phyloP scores from a whole-genome alignment of 1,139 yeast species.

The Taiozyma sp. region DNA sequence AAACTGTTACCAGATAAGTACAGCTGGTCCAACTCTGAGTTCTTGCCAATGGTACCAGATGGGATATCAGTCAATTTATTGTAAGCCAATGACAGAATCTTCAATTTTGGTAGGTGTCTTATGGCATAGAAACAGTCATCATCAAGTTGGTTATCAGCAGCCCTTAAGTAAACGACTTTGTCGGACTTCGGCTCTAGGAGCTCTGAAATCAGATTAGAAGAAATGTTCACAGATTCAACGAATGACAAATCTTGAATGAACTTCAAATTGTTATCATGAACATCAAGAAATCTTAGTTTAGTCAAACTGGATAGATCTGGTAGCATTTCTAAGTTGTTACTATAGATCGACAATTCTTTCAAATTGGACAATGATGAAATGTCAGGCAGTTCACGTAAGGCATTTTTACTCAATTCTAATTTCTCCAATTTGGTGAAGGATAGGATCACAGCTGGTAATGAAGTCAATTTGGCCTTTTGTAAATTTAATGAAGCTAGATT shows the following conservation, averaged over 20 bases:
- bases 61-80: constrained; percentile 84
- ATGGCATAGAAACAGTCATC: constrained; percentile 76
- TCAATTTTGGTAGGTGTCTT: constrained; percentile 54
- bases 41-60: constrained; percentile 57
- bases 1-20: constrained; percentile 82
- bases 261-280: constrained; percentile 83
- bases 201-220: constrained; percentile 63
- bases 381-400: constrained; percentile 74
- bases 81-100: constrained; percentile 70
- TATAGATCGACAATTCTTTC: constrained; percentile 62
- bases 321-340: constrained; percentile 71
- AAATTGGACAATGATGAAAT: constrained; percentile 57
- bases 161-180: constrained; percentile 52
- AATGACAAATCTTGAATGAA: constrained; percentile 58
- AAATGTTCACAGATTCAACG: constrained; percentile 63
- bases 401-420: constrained; percentile 77
- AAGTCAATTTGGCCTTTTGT: constrained; percentile 77
- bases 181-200: constrained; percentile 35
- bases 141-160: constrained; percentile 80
- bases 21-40: constrained; percentile 58
- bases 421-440: constrained; percentile 66
- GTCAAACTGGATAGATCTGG: constrained; percentile 65
- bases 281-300: constrained; percentile 65
- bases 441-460: constrained; percentile 64
- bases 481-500: constrained; percentile 71